Evolutionary conservation across 306 rosid genomes (phyloP), one percentile per base, ranked within the genome.

Genomic region (Pyrus pyrifolia): DNA sequence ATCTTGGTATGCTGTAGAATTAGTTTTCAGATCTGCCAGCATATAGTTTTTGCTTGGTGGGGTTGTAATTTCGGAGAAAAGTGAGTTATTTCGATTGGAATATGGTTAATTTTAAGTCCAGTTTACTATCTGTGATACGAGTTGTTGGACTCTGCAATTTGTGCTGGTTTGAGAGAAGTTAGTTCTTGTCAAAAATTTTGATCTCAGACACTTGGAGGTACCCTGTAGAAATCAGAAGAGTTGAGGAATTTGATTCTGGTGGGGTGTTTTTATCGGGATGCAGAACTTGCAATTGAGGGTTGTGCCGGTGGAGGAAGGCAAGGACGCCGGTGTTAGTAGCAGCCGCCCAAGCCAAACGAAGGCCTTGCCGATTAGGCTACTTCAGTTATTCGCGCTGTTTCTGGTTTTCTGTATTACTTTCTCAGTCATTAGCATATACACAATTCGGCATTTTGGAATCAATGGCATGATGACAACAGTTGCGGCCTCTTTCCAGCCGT

Each of bases 211-310:
- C 25, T 59, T 67, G 15, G 57, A 73, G 33, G 33, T 5, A 22
- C 23, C 58, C 68, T 44, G 38, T 58, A 21, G 55, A 52, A 11
- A 74, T 8, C 11, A n/a, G 49, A 27, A 25, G 40, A 73, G 44
- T 77, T 57, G 64, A 81, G 84, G 67, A 45, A 80, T 51, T 79
- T 70, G 73, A 64, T 83, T 74, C 4, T 38, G 67, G 67, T 76
- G 19, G 69, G 22, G 69, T 49, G 23, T 71, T 67, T 2, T 12
- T 40, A 46, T 71, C 79, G 82, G 82, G 86, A 92, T 95, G 97
- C 96, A 90, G 70, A 85, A 82, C 82, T 90, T 95, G 97, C 96
- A 90, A 68, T 84, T 90, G 29, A 87, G 96, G 81, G 97, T 63
- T 70, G 77, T 76, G 81, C 78, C 89, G 29, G 29, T 84, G 60